Evolutionary conservation across 805 yeast species (phyloP).

Genomic region (Debaryomyces tyrocola): DNA sequence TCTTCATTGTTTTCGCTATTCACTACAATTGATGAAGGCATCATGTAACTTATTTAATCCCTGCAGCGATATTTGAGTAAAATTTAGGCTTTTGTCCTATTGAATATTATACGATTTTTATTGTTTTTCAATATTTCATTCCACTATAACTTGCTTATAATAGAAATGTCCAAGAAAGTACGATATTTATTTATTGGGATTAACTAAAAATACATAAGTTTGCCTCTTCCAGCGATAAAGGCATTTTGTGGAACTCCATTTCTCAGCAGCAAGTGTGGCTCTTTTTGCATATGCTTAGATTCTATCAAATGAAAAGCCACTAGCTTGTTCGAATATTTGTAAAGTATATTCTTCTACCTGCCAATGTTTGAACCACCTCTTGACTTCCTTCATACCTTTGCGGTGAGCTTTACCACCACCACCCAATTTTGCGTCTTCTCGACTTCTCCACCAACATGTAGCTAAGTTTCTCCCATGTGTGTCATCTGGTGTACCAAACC

Average conservation of each 20-base stretch:
- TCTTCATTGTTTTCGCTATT: neutral
- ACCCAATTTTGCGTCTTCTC: constrained; percentile 28
- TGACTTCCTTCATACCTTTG: constrained; percentile 27
- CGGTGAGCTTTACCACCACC: constrained; percentile 35
- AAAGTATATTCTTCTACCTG: constrained; percentile 32
- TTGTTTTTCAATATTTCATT: too few species aligned
- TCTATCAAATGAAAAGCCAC: neutral
- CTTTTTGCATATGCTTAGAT: too few species aligned
- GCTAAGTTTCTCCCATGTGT: constrained; percentile 33
- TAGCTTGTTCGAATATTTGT: neutral
- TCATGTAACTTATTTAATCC: neutral
- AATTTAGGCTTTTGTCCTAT: too few species aligned
- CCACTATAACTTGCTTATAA: too few species aligned
- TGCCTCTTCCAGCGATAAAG: too few species aligned
- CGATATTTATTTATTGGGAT: too few species aligned
- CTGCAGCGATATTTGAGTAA: too few species aligned
- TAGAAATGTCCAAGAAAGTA: too few species aligned
- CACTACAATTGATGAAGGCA: neutral
- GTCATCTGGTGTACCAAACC: constrained; percentile 39
- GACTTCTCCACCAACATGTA: constrained; percentile 38
- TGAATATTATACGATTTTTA: too few species aligned
- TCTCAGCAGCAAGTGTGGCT: too few species aligned
- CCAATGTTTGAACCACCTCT: constrained; percentile 36
- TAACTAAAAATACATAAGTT: too few species aligned
- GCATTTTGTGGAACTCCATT: too few species aligned